These are phyloP conservation scores for Glycine soja DNA, from an alignment of 306 rosid genomes.

Conservation along the genomic window DNA sequence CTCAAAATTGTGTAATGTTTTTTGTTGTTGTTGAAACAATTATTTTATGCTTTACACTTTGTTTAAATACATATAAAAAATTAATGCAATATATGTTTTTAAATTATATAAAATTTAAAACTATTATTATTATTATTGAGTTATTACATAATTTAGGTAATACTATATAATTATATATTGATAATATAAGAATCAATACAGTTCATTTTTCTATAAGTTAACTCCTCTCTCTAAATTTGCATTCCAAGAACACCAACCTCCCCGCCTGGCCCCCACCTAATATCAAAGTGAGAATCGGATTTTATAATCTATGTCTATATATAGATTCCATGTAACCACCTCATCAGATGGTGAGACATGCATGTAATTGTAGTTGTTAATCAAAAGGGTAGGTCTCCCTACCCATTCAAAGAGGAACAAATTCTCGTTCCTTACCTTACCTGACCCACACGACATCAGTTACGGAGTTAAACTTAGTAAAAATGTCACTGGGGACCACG, in stretches of 20 bases:
- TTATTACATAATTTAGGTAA: not conserved
- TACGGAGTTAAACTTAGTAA: slow-evolving; percentile 31
- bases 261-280: not conserved
- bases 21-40: too few relatives aligned
- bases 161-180: not conserved
- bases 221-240: not conserved
- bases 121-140: not conserved
- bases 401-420: slow-evolving; percentile 56
- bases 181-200: not conserved
- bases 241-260: too few relatives aligned
- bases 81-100: not conserved
- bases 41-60: too few relatives aligned
- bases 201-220: not conserved
- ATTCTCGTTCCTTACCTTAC: slow-evolving; percentile 56
- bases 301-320: slow-evolving; percentile 29
- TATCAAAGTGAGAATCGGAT: slow-evolving; percentile 29
- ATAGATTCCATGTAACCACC: slow-evolving; percentile 64
- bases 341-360: slow-evolving; percentile 46
- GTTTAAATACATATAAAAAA: not conserved
- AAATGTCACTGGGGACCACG: slow-evolving; percentile 54
- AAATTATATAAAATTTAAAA: not conserved
- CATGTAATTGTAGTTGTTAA: slow-evolving; percentile 55
- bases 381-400: slow-evolving; percentile 60
- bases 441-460: slow-evolving; percentile 53
- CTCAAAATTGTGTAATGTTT: not conserved